Base-by-base conservation (phyloP, 164 flowering plant genomes). In the Berberis thunbergii region DNA sequence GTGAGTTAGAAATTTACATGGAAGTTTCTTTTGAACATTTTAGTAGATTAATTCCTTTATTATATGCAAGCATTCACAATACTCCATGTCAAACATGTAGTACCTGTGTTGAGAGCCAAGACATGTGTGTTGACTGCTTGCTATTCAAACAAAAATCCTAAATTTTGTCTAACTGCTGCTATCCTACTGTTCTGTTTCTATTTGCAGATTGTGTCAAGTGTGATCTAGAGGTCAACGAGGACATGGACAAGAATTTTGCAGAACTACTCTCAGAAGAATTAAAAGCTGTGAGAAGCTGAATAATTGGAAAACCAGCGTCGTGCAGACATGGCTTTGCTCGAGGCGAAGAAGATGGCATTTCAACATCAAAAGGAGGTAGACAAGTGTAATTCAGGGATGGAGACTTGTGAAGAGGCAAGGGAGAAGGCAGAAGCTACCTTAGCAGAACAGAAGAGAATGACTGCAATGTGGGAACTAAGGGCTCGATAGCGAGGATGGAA, bases 401-500 rank as follows among this genome's bases (percentile, higher is more conserved):
- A 73, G 49, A 75, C 79, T 26, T 80, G 83, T 38, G 81, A 80
- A 54, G 79, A 75, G 58, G 81, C 81, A 10, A 71, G 79, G 48
- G 83, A 80, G 67, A 75, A 67, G 54, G 72, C 74, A 4, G 79
- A 80, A 67, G 73, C 69, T 41, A 56, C 67, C 7, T 59, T 77
- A 46, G 74, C 44, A 41, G 69, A 54, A n/a, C 77, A 80, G 67
- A 73, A 48, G 65, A 74, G 50, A 58, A 7, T 73, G 61, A 81
- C 89, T 43, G 80, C 79, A n/a, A 71, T 75, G 76, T 93, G 98
- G 98, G 92, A 87, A 80, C 57, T 53, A 63, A 80, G 98, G 65
- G 98, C 98, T 62, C 86, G 92, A 4, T 88, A 87, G 60, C 81
- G 67, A 78, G 98, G 98, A 64, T 93, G 98, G 98, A 85, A 73